Evolutionary conservation across 257 asterid species (phyloP), one percentile per base, ranked within the genome.

Genomic region (Nicotiana benthamiana): DNA sequence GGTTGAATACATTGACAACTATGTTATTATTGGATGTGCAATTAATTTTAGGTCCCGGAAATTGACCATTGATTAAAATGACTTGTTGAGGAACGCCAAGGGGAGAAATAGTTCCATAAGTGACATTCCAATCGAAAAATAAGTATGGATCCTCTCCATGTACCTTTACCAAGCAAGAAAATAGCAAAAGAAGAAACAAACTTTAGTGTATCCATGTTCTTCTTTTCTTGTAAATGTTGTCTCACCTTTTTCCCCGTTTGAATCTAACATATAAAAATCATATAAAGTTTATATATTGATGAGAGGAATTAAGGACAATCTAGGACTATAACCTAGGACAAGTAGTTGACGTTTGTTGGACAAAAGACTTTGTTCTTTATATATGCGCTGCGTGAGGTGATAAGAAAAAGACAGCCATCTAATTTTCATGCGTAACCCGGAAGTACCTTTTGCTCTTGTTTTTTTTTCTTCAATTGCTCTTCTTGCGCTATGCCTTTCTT

Each of bases 61-160:
- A 63, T 64, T 64, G 22, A 52, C 66, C 82, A 3, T 79, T 64
- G 77, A 64, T 79, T 6, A 79, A n/a, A 32, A 79, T 79, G 11
- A 56, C 82, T 48, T 79, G 66, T 64, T 79, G 82, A 20, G 82
- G 82, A 18, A 79, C 54, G 1, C 82, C 82, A 6, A 79, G 57
- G 1, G 82, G 66, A 8, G 82, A 65, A 51, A 51, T 28, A 16
- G 77, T 79, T 0, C 82, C 77, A 65, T 64, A 64, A 15, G 66
- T 79, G n/a, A 79, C 77, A 4, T 64, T 79, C 82, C 77, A 79
- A 1, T 79, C 77, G 13, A 51, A 64, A 68, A 1, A 17, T 2
- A 62, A 6, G 18, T 79, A 64, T 11, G 82, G 77, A 48, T 79
- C 77, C 76, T 79, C 82, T 40, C 52, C 82, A 2, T 9, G 77